phyloP scores from a whole-genome alignment of 2,329 filamentous ascomycete species.

The Apiospora hydei region DNA sequence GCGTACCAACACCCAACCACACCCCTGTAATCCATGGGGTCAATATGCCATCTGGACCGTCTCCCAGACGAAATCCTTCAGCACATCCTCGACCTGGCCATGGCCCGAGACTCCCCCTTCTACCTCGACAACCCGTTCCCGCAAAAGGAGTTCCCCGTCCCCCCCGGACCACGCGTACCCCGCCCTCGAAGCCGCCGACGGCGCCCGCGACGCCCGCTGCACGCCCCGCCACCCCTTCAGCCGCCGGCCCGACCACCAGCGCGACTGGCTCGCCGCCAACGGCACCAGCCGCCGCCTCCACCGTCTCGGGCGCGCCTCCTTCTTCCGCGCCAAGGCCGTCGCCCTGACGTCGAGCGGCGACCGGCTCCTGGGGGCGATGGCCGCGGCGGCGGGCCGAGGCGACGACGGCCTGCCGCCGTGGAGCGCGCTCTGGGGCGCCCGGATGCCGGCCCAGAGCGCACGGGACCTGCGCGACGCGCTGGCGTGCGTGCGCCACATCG shows the following conservation, averaged over 20 bases:
- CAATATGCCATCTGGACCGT: conserved; percentile 4
- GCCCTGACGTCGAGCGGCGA: background rate
- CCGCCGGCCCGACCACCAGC: background rate
- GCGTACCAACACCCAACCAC: too few relatives aligned
- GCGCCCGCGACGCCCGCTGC: too few relatives aligned
- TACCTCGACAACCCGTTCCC: conserved; percentile 3
- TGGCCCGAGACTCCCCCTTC: conserved; percentile 15
- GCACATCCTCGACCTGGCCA: conserved; percentile 24
- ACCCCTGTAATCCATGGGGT: background rate
- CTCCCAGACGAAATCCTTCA: conserved; percentile 28
- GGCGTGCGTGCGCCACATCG: too few relatives aligned
- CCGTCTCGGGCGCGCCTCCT: conserved; percentile 19
- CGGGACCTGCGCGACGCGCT: too few relatives aligned
- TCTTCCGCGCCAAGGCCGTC: conserved; percentile 27
- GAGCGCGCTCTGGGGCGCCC: too few relatives aligned
- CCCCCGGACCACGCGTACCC: too few relatives aligned
- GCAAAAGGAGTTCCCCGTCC: too few relatives aligned
- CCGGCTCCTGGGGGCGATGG: background rate
- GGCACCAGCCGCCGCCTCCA: conserved; percentile 25
- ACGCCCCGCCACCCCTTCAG: too few relatives aligned
- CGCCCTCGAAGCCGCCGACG: too few relatives aligned
- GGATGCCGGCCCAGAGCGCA: too few relatives aligned
- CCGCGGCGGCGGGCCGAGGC: too few relatives aligned
- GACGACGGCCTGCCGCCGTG: too few relatives aligned
- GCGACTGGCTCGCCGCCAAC: conserved; percentile 25